These are phyloP conservation scores for Chalciporus sp. DNA, from an alignment of 1,284 basidiomycete species.

Conservation along the genomic window DNA sequence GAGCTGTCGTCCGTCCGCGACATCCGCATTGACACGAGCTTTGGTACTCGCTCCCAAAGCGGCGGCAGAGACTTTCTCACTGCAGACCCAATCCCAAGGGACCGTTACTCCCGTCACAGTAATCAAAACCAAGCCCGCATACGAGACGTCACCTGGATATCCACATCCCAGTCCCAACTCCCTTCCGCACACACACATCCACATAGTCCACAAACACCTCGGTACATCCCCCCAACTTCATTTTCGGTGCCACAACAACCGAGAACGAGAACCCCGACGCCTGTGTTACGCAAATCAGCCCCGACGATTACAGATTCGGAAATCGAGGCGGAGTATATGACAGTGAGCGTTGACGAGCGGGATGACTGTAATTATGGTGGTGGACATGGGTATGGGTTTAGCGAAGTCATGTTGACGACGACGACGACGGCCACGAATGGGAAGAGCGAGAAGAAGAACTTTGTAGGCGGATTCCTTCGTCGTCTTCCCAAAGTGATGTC, in stretches of 20 bases:
- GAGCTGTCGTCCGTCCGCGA: slow-evolving; percentile 17
- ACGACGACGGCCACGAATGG: slow-evolving; percentile 16
- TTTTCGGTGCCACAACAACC: slow-evolving; percentile 25
- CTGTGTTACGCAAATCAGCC: slow-evolving; percentile 31
- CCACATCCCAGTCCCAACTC: slow-evolving; percentile 29
- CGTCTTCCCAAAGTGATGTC: slow-evolving; percentile 36
- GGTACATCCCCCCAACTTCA: slow-evolving; percentile 22
- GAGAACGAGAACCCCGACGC: slow-evolving; percentile 29
- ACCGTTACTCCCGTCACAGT: slow-evolving; percentile 34
- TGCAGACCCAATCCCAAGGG: slow-evolving; percentile 25
- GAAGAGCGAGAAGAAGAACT: slow-evolving; percentile 34
- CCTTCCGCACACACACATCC: slow-evolving; percentile 33
- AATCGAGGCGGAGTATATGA: slow-evolving; percentile 37
- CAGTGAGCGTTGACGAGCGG: slow-evolving; percentile 33
- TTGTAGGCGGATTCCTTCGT: slow-evolving; percentile 34
- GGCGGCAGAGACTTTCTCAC: slow-evolving; percentile 28
- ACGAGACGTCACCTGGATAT: slow-evolving; percentile 37
- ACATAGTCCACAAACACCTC: slow-evolving; percentile 34
- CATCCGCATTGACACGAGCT: slow-evolving; percentile 35
- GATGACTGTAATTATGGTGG: slow-evolving; percentile 23
- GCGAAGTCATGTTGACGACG: slow-evolving; percentile 22
- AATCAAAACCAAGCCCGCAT: slow-evolving; percentile 25
- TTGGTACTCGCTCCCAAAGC: slow-evolving; percentile 27
- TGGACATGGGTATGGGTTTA: slow-evolving; percentile 27
- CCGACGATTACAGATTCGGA: slow-evolving; percentile 37